Percentiles rank a stretch among this genome's conserved stretches.
Conservation (phyloP, 2,329 filamentous ascomycete species). For the Pyricularia pennisetigena region DNA sequence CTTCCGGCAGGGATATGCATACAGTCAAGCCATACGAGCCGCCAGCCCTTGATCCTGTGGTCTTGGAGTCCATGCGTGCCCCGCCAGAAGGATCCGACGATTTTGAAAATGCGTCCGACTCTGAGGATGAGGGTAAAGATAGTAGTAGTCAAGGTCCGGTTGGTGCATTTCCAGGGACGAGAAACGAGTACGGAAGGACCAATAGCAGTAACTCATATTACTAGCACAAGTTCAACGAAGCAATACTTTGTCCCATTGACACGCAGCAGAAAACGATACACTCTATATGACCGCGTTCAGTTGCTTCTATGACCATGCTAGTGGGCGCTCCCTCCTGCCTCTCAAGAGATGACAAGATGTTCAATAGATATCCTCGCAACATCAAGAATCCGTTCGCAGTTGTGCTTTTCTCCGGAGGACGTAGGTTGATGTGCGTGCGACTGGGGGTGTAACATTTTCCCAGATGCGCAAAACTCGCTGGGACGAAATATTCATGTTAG, state of each 20-base stretch:
- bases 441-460: slow-evolving; percentile 15
- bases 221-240: background rate
- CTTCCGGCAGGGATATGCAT: slow-evolving; percentile 82
- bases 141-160: background rate
- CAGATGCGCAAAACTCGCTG: slow-evolving; percentile 17
- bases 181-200: slow-evolving; percentile 5
- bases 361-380: slow-evolving; percentile 45
- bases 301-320: background rate
- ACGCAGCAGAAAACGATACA: background rate
- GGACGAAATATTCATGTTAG: background rate
- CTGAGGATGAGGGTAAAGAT: slow-evolving; percentile 27
- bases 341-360: slow-evolving; percentile 35
- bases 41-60: slow-evolving; percentile 53
- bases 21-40: slow-evolving; percentile 57
- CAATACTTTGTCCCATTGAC: background rate
- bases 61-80: slow-evolving; percentile 52
- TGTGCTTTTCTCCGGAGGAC: slow-evolving; percentile 24
- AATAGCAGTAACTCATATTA: slow-evolving; percentile 6
- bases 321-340: background rate
- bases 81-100: slow-evolving; percentile 37
- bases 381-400: slow-evolving; percentile 42
- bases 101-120: slow-evolving; percentile 25
- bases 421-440: slow-evolving; percentile 19
- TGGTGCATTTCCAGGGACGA: slow-evolving; percentile 6
- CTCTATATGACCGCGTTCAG: background rate